Base-by-base conservation (phyloP, 208 protist species). In the Leishmania turanica region DNA sequence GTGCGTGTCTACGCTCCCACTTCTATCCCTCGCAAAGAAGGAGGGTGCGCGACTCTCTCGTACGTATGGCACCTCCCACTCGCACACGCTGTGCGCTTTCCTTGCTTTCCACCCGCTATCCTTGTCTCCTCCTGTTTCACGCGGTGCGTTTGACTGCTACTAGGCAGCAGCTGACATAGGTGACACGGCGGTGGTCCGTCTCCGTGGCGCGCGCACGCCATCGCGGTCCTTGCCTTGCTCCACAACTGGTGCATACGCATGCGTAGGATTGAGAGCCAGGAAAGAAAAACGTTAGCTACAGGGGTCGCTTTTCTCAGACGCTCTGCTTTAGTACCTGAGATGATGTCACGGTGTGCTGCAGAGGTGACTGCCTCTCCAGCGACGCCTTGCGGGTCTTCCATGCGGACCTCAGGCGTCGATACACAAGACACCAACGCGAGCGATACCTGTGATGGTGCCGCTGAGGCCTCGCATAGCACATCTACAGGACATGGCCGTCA, bases 401-500 rank as follows among this genome's bases (percentile, higher is more conserved):
- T 17, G 49, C 13, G 0, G 49, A n/a, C 27, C 49, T 34, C 49
- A 19, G 45, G 24, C 72, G 37, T 2, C 49, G 49, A 75, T 60
- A 31, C 47, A n/a, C 71, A 37, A n/a, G 40, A 11, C 71, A 3
- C 49, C 5, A 40, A 45, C 15, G 71, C 51, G 21, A 21, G 21
- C 31, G 71, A 40, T 4, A 27, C 47, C 31, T 2, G 47, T 31
- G 51, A 75, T 60, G 51, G n/a, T 60, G 54, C 0, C 6, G 6
- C 34, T 1, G n/a, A 42, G 24, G 17, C 37, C 13, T 65, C 40
- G 19, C 54, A 45, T 1, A 17, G 37, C 56, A 65, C 74, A 1
- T 68, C 72, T 0, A 4, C 11, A 6, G 77, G 70, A 11, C 79
- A 84, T 65, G 75, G 76, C 31, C 89, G 84, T 15, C 85, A 93